Percentiles rank a stretch among this genome's conserved stretches.
Conservation (phyloP, 73 alveolate species). For the Paramecium biaurelia region DNA sequence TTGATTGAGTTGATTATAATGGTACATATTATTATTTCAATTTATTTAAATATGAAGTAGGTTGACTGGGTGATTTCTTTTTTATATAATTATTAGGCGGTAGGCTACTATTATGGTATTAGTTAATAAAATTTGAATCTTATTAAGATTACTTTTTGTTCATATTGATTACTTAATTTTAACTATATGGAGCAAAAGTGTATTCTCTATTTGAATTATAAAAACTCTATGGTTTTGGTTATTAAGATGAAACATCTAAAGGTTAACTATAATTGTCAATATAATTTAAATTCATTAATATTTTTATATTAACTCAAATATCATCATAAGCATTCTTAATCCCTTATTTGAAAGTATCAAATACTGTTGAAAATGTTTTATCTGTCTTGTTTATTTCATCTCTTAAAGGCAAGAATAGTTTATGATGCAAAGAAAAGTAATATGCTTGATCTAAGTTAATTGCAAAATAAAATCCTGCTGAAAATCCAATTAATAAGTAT, state of each 20-base stretch:
- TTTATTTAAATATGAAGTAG: not conserved
- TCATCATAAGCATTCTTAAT: constrained; percentile 19
- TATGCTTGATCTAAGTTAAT: not conserved
- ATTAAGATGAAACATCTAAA: not conserved
- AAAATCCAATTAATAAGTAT: constrained; percentile 1
- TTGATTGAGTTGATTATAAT: not conserved
- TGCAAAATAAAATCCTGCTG: constrained; percentile 39
- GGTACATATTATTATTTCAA: not conserved
- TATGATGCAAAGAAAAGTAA: not conserved
- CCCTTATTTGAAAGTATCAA: not conserved
- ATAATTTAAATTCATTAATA: not conserved
- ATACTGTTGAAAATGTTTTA: not conserved
- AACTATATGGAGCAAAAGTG: not conserved
- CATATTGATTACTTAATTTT: not conserved
- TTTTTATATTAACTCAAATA: not conserved
- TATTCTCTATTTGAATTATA: not conserved
- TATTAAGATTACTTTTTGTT: not conserved
- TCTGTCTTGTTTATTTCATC: not conserved
- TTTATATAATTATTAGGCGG: not conserved
- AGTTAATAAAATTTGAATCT: not conserved
- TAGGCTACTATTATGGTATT: not conserved
- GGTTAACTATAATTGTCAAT: not conserved
- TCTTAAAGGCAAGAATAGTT: not conserved
- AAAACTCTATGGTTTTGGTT: not conserved
- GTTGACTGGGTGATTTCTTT: not conserved